Evolutionary conservation across 805 yeast species (phyloP).

Genomic region (Spathaspora passalidarum): DNA sequence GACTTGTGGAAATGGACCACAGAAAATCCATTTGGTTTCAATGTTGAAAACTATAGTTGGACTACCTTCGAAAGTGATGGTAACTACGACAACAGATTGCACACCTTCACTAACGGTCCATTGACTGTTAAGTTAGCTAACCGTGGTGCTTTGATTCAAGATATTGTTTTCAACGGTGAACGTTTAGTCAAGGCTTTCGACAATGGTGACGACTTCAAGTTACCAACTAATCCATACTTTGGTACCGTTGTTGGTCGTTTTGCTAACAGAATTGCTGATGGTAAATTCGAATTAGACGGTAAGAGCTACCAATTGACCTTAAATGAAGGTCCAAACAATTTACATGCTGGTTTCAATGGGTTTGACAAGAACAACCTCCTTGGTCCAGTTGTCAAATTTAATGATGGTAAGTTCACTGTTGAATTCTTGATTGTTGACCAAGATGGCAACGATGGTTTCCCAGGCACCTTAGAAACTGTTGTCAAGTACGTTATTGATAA

Average conservation of each 20-base stretch:
- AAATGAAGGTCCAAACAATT: conserved; percentile 36
- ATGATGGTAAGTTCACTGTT: conserved; percentile 27
- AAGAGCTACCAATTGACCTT: conserved; percentile 36
- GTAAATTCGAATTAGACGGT: conserved; percentile 40
- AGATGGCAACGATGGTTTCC: conserved; percentile 56
- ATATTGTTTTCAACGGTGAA: conserved; percentile 35
- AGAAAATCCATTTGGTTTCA: conserved; percentile 61
- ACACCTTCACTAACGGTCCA: conserved; percentile 25
- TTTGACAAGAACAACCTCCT: conserved; percentile 48
- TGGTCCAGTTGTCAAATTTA: conserved; percentile 49
- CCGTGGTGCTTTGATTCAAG: conserved; percentile 51
- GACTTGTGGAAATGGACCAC: conserved; percentile 81
- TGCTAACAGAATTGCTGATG: conserved; percentile 57
- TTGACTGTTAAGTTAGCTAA: conserved; percentile 44
- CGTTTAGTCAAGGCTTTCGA: conserved; percentile 40
- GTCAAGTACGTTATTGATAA: conserved; percentile 46
- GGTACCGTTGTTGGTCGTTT: conserved; percentile 67
- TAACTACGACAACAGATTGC: conserved; percentile 32
- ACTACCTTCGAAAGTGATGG: conserved; percentile 18
- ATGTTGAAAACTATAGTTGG: conserved; percentile 34
- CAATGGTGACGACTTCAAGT: conserved; percentile 25
- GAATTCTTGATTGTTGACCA: conserved; percentile 42
- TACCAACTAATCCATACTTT: conserved; percentile 45
- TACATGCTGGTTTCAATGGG: conserved; percentile 57
- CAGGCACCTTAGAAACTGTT: conserved; percentile 49